Evolutionary conservation across 108 stramenopile species (phyloP).

Genomic region (Chaetoceros muelleri): DNA sequence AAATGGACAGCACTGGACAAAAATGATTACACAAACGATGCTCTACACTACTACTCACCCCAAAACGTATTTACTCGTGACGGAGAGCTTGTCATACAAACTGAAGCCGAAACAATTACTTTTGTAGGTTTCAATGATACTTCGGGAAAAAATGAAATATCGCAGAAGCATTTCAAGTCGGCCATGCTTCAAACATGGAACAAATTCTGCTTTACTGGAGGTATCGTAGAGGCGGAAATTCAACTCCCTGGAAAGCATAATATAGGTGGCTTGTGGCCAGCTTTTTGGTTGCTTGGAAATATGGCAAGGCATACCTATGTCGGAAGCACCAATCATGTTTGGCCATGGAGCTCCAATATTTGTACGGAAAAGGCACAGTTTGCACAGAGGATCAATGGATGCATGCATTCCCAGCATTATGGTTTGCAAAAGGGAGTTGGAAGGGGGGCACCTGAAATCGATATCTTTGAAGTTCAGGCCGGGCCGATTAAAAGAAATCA

Average conservation of each 20-base stretch:
- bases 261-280: slow-evolving; percentile 95
- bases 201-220: slow-evolving; percentile 98
- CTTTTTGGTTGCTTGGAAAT: slow-evolving; percentile 96
- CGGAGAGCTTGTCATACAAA: slow-evolving; percentile 79
- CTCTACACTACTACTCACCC: slow-evolving; percentile 86
- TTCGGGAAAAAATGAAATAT: slow-evolving; percentile 36
- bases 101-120: slow-evolving; percentile 61
- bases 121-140: slow-evolving; percentile 81
- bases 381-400: slow-evolving; percentile 66
- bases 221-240: slow-evolving; percentile 85
- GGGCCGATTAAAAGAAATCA: slow-evolving; percentile 51
- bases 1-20: slow-evolving; percentile 95
- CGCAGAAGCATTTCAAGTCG: slow-evolving; percentile 77
- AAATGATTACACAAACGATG: slow-evolving; percentile 96
- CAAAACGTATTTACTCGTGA: slow-evolving; percentile 56
- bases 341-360: slow-evolving; percentile 68
- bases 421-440: slow-evolving; percentile 69
- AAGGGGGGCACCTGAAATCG: slow-evolving; percentile 97
- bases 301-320: slow-evolving; percentile 94
- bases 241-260: slow-evolving; percentile 69
- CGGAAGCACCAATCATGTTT: slow-evolving; percentile 76
- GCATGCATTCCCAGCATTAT: slow-evolving; percentile 75
- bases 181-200: slow-evolving; percentile 97
- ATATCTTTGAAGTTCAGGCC: slow-evolving; percentile 89
- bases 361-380: slow-evolving; percentile 48